These are phyloP conservation scores for California macrophylla DNA, from an alignment of 441 rosid genomes.

Conservation along the genomic window DNA sequence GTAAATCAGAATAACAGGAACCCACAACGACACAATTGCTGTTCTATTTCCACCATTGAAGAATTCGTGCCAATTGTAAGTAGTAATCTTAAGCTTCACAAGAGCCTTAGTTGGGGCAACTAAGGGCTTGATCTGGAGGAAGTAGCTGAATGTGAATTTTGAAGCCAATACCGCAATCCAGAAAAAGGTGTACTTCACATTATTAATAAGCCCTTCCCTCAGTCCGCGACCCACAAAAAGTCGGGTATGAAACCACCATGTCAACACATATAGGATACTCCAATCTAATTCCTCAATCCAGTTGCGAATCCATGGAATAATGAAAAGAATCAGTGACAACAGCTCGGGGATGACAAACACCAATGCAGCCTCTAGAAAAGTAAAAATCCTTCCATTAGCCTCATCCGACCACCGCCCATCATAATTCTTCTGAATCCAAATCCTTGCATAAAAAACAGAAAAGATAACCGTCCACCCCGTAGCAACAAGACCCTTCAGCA, in stretches of 20 bases:
- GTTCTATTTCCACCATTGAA: constrained; percentile 6
- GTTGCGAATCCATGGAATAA: background rate
- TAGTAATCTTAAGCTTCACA: background rate
- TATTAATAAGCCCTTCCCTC: constrained; percentile 1
- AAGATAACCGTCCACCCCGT: constrained; percentile 13
- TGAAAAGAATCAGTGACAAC: background rate
- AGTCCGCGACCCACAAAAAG: background rate
- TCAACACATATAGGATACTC: background rate
- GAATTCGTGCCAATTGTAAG: background rate
- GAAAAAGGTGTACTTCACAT: constrained; percentile 16
- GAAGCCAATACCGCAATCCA: constrained; percentile 15
- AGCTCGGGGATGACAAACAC: constrained; percentile 12
- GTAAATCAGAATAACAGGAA: constrained; percentile 17
- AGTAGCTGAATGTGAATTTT: constrained; percentile 19
- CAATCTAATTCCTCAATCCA: background rate
- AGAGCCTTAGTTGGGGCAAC: constrained; percentile 14
- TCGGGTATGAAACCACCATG: constrained; percentile 1
- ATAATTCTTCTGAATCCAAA: constrained; percentile 12
- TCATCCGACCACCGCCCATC: background rate
- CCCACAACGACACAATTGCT: constrained; percentile 14
- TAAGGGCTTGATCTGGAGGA: constrained; percentile 16
- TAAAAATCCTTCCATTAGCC: background rate
- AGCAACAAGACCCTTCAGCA: constrained; percentile 15
- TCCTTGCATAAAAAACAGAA: constrained; percentile 12
- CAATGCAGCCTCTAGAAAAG: background rate